A percentile compares a stretch with the other conserved stretches of the same genome.
These are phyloP conservation scores for Phyllachora maydis DNA, from an alignment of 2,329 filamentous ascomycete species.

Conservation along the genomic window DNA sequence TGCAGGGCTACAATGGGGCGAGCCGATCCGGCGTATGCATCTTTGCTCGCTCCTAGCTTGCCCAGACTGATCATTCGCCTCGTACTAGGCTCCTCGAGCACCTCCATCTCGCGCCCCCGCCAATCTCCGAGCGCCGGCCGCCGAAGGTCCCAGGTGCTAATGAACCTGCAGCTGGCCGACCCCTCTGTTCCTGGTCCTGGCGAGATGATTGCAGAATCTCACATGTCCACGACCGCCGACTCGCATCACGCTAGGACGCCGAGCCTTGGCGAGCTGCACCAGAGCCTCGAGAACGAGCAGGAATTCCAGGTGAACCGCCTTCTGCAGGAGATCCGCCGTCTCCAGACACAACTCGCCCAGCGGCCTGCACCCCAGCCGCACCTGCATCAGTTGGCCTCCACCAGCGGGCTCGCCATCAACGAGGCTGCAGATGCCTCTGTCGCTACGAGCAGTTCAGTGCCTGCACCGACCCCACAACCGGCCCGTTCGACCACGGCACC, in stretches of 20 bases:
- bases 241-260: constrained; percentile 46
- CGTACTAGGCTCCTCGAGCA: constrained; percentile 33
- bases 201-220: constrained; percentile 37
- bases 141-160: constrained; percentile 46
- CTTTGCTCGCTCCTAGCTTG: no score
- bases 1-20: constrained; percentile 44
- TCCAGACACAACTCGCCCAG: constrained; percentile 50
- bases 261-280: constrained; percentile 57
- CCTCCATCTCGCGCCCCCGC: constrained; percentile 24
- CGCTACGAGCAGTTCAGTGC: no score
- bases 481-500: no score
- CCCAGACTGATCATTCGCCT: no score
- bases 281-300: constrained; percentile 61
- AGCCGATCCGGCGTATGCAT: constrained; percentile 33
- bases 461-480: constrained; percentile 17
- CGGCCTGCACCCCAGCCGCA: no score
- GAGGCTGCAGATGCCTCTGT: no score
- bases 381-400: no score
- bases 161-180: constrained; percentile 57
- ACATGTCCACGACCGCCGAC: constrained; percentile 14
- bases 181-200: constrained; percentile 45
- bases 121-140: constrained; percentile 28
- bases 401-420: no score
- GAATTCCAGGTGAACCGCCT: constrained; percentile 65
- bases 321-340: constrained; percentile 54